Base-by-base conservation (phyloP, 164 flowering plant species). In the Sextonia rubra region DNA sequence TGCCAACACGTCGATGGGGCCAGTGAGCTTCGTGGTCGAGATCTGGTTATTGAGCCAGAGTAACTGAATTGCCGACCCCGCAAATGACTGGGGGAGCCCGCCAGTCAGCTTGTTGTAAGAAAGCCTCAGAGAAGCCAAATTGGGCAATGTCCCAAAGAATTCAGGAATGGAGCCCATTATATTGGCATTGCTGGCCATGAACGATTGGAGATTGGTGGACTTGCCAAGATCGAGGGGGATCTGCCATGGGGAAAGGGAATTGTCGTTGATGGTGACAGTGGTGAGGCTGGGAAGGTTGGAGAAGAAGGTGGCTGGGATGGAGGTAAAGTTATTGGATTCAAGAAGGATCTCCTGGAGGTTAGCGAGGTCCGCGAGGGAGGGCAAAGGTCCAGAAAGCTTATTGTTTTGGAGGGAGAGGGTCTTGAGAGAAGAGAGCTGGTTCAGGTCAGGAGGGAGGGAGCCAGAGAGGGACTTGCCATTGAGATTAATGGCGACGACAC, bases 31-130 rank as follows among this genome's bases (percentile, higher is more conserved):
- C 17, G n/a, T 0, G 0, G 86, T 83, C 0, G 23, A 12, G 2
- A 9, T 15, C 73, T 85, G 88, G 76, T 85, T 81, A 52, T 87
- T 87, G 4, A 87, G 74, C 82, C 83, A 81, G 12, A 87, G 30
- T 47, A 69, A 78, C 56, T 70, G 79, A 32, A 87, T 61, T 12
- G 22, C 69, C n/a, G 87, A 82, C 0, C 73, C 72, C 0, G 73
- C 78, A 2, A 87, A 68, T 1, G 85, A 73, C 0, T 49, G 2
- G 2, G 90, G 90, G 2, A 87, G 56, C 1, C 74, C 12, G 2
- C 90, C 90, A 0, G 86, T 78, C 9, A 87, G 78, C 44, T 87
- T 80, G 76, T 87, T 87, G 63, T 87, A 87, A 0, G 88, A 85
- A 29, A 87, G 82, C 56, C 81, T 71, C 11, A 87, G 37, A 44